Evolutionary conservation across 768 basidiomycete species (phyloP).

Genomic region (Suillus variegatus): DNA sequence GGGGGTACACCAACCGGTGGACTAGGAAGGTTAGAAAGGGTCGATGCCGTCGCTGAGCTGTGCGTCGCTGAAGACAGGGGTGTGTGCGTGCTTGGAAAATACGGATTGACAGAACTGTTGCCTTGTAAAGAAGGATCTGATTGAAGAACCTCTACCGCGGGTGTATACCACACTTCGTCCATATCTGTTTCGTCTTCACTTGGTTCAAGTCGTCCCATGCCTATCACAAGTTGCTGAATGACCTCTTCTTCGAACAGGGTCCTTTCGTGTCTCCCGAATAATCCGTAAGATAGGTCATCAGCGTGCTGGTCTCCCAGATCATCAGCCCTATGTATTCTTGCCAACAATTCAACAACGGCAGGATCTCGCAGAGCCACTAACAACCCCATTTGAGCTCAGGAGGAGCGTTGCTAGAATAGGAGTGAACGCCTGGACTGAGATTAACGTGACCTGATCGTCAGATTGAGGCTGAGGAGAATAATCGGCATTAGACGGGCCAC

Average conservation of each 20-base stretch:
- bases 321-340: constrained; percentile 66
- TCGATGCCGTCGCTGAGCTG: constrained; percentile 24
- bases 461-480: constrained; percentile 15
- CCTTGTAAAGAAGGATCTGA: not conserved
- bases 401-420: constrained; percentile 88
- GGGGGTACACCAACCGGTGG: constrained; percentile 16
- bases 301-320: constrained; percentile 37
- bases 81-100: constrained; percentile 48
- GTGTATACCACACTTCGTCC: constrained; percentile 33
- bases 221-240: constrained; percentile 83
- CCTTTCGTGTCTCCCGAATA: constrained; percentile 58
- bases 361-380: constrained; percentile 73
- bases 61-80: constrained; percentile 23
- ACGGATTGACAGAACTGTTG: constrained; percentile 43
- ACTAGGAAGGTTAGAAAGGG: constrained; percentile 11
- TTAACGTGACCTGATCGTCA: constrained; percentile 36
- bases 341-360: constrained; percentile 77
- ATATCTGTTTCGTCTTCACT: constrained; percentile 37
- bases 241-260: constrained; percentile 78
- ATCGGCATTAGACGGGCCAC: constrained; percentile 19
- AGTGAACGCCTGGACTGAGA: constrained; percentile 87
- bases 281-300: constrained; percentile 36
- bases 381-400: constrained; percentile 72
- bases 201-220: constrained; percentile 75
- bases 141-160: constrained; percentile 29